Conservation (phyloP, 257 asterid species). For the Solanum lignicaule region DNA sequence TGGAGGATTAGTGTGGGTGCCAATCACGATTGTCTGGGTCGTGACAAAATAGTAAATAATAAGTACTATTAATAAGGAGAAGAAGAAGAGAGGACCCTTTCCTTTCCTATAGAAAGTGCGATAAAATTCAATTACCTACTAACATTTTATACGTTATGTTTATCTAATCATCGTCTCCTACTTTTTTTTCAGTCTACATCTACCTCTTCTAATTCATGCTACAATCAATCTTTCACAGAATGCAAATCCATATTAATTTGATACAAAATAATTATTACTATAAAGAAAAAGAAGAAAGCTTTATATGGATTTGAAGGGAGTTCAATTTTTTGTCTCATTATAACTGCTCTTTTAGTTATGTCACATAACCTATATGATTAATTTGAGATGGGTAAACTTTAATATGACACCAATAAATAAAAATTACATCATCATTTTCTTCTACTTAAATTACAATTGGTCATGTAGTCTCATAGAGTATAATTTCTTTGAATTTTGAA, state of each 20-base stretch:
- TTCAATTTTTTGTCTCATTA: not conserved
- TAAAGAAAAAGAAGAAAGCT: not conserved
- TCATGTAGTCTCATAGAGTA: not conserved
- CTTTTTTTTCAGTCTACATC: not conserved
- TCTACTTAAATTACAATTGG: not conserved
- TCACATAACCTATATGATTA: too few relatives aligned
- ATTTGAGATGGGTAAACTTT: too few relatives aligned
- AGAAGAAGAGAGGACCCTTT: too few relatives aligned
- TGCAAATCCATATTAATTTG: not conserved
- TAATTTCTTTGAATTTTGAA: not conserved
- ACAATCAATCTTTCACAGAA: not conserved
- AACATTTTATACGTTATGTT: too few relatives aligned
- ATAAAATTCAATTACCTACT: too few relatives aligned
- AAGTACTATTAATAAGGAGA: too few relatives aligned
- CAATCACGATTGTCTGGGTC: too few relatives aligned
- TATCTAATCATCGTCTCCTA: too few relatives aligned
- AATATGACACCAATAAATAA: not conserved
- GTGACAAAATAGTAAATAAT: too few relatives aligned
- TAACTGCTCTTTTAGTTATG: not conserved
- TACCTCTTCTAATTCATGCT: too few relatives aligned
- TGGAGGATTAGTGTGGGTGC: too few relatives aligned
- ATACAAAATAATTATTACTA: not conserved
- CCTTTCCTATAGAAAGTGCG: too few relatives aligned
- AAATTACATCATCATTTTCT: not conserved
- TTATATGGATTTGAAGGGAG: not conserved